Evolutionary conservation across 192 early-diverging fungal genomes (phyloP).

Genomic region (Umbelopsis sp.): DNA sequence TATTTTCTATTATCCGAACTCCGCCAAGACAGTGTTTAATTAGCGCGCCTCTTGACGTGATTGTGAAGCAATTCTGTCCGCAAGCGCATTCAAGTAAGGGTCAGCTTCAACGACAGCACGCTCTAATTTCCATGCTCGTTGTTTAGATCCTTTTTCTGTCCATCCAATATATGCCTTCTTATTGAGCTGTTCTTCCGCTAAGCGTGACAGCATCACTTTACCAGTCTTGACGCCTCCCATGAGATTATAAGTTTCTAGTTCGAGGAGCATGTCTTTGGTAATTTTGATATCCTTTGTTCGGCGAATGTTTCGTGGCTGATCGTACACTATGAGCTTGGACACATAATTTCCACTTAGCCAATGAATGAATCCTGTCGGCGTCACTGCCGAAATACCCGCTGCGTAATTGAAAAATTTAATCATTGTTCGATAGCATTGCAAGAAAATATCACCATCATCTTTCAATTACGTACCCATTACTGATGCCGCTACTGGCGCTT

Average conservation of each 20-base stretch:
- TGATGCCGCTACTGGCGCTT: constrained; percentile 32
- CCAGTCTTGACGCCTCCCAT: constrained; percentile 28
- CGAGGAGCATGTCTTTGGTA: constrained; percentile 32
- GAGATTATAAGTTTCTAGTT: constrained; percentile 32
- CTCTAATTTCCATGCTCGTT: constrained; percentile 30
- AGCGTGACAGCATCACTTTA: constrained; percentile 32
- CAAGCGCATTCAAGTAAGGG: constrained; percentile 33
- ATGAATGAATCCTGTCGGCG: constrained; percentile 38
- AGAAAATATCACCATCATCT: background rate
- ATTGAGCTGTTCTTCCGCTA: constrained; percentile 18
- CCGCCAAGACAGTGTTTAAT: background rate
- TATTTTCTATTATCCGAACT: background rate
- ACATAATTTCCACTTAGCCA: constrained; percentile 34
- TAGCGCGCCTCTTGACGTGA: constrained; percentile 1
- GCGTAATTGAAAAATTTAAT: constrained; percentile 9
- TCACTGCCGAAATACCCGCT: constrained; percentile 39
- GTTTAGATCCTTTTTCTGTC: constrained; percentile 17
- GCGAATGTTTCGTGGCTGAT: constrained; percentile 29
- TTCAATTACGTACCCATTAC: constrained; percentile 24
- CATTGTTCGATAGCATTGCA: background rate
- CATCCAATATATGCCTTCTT: constrained; percentile 23
- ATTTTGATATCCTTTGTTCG: constrained; percentile 28
- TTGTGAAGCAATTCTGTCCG: constrained; percentile 21
- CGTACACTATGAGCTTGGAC: constrained; percentile 31
- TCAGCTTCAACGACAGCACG: constrained; percentile 29